Percentiles rank a stretch among this genome's conserved stretches.
These are phyloP conservation scores for Bacidia rubella DNA, from an alignment of 495 filamentous ascomycete species.

Conservation along the genomic window DNA sequence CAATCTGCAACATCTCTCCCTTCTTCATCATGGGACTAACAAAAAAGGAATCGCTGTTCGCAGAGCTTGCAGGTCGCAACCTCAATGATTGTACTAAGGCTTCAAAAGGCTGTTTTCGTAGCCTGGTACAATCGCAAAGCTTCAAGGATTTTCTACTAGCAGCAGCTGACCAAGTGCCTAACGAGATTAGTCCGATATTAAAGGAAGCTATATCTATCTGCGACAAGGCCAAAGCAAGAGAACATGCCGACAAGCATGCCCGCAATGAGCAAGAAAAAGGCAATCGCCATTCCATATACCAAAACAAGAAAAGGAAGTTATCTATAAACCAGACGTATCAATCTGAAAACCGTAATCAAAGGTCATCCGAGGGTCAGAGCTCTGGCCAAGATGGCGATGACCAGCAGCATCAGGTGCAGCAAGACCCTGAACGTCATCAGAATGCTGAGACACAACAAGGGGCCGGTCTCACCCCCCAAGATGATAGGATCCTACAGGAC, in stretches of 20 bases:
- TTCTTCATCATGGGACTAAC: neutral
- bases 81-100: neutral
- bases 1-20: no score
- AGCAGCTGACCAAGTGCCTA: neutral
- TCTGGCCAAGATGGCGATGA: no score
- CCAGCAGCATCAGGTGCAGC: no score
- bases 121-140: neutral
- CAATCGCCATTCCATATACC: neutral
- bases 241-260: neutral
- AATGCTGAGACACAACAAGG: no score
- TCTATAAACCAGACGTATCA: no score
- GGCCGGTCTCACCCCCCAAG: no score
- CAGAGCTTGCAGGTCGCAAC: neutral
- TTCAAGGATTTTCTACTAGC: neutral
- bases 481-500: no score
- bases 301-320: neutral
- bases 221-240: neutral
- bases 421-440: no score
- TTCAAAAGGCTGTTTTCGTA: neutral
- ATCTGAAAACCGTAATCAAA: no score
- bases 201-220: neutral
- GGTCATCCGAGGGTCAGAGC: no score
- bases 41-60: neutral
- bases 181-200: neutral
- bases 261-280: neutral